Conservation (phyloP, 2,329 filamentous ascomycete genomes). For the Grosmannia serpens region DNA sequence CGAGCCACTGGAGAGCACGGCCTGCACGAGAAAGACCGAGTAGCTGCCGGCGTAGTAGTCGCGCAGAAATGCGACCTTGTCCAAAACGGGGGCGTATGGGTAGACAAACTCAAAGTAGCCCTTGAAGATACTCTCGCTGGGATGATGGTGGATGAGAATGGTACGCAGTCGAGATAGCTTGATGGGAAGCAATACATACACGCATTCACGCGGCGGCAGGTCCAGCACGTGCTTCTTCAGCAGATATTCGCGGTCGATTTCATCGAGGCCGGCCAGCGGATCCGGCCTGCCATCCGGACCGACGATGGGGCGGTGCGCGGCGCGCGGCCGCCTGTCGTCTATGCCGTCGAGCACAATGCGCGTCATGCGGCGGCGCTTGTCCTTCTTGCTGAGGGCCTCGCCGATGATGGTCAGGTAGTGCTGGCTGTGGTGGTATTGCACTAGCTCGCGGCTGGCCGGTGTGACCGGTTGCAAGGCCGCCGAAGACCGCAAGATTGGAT, state of each 20-base stretch:
- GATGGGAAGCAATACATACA: background rate
- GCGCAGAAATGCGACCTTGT: background rate
- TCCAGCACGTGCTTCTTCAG: background rate
- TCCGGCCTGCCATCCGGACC: background rate
- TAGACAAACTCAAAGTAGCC: constrained; percentile 2
- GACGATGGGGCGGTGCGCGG: no score
- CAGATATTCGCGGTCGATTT: constrained; percentile 1
- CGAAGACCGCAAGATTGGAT: background rate
- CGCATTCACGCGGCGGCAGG: background rate
- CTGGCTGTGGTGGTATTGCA: constrained; percentile 2
- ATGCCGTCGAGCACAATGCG: background rate
- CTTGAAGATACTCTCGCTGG: background rate
- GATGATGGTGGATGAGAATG: background rate
- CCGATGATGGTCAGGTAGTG: background rate
- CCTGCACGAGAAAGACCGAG: background rate
- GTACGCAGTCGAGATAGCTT: background rate
- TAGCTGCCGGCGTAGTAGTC: background rate
- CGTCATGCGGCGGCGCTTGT: background rate
- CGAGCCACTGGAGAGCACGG: background rate
- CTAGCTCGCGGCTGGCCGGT: background rate
- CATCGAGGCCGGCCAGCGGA: background rate
- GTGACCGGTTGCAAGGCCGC: background rate
- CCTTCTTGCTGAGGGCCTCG: background rate
- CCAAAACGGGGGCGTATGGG: background rate
- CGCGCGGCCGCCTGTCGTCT: background rate